phyloP scores from a whole-genome alignment of 2,329 filamentous ascomycete species.

The Scleromitrula shiraiana region DNA sequence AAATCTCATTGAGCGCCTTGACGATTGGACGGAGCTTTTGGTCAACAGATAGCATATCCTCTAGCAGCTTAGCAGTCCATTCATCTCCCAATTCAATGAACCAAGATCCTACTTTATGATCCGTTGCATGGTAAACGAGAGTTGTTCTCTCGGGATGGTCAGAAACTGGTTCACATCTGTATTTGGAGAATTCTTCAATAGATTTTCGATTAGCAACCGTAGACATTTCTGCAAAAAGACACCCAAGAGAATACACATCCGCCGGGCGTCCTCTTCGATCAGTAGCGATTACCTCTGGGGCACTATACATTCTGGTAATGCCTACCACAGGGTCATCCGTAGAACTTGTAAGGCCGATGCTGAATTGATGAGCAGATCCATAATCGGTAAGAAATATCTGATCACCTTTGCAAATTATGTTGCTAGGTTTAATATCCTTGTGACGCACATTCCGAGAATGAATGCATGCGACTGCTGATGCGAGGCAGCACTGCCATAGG shows the following conservation, averaged over 20 bases:
- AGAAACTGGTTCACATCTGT: slow-evolving; percentile 12
- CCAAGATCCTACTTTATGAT: slow-evolving; percentile 14
- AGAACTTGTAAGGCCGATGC: slow-evolving; percentile 12
- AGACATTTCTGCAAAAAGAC: slow-evolving; percentile 15
- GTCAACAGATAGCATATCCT: slow-evolving; percentile 8
- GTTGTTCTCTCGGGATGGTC: slow-evolving; percentile 13
- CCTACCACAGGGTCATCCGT: slow-evolving; percentile 13
- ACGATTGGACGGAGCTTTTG: slow-evolving; percentile 12
- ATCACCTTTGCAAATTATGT: slow-evolving; percentile 14
- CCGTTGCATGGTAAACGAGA: slow-evolving; percentile 15
- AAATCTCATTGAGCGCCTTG: neutral
- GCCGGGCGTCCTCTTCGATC: slow-evolving; percentile 12
- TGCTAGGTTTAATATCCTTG: slow-evolving; percentile 20
- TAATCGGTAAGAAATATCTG: slow-evolving; percentile 18
- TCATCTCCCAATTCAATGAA: slow-evolving; percentile 9
- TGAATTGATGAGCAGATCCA: slow-evolving; percentile 15
- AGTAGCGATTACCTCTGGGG: slow-evolving; percentile 13
- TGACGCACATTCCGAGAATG: slow-evolving; percentile 15
- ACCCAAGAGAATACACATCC: slow-evolving; percentile 16
- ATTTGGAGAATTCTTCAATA: slow-evolving; percentile 16
- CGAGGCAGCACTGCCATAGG: slow-evolving; percentile 15
- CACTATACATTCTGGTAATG: slow-evolving; percentile 18
- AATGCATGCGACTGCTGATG: slow-evolving; percentile 14
- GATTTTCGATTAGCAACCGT: slow-evolving; percentile 10
- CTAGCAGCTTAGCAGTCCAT: slow-evolving; percentile 7